Conservation (phyloP, 352 stramenopile genomes). For the Phytophthora crassamura region DNA sequence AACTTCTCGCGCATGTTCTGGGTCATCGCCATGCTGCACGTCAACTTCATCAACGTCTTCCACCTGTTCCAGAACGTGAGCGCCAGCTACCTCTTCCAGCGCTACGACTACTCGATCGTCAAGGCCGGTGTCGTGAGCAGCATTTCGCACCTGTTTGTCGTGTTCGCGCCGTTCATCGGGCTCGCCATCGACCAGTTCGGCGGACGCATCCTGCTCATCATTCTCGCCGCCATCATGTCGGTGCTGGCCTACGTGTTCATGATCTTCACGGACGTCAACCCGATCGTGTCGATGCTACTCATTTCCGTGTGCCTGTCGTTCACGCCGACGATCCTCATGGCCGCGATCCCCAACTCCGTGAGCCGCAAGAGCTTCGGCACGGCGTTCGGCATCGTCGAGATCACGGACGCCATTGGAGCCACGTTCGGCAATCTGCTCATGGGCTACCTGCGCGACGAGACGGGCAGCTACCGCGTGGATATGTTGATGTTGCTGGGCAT, state of each 20-base stretch:
- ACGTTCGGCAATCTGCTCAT: conserved; percentile 88
- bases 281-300: conserved; percentile 87
- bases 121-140: conserved; percentile 87
- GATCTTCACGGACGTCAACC: conserved; percentile 81
- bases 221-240: conserved; percentile 69
- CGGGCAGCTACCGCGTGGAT: conserved; percentile 80
- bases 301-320: conserved; percentile 89
- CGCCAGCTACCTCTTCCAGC: conserved; percentile 87
- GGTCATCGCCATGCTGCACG: conserved; percentile 84
- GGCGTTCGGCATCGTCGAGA: conserved; percentile 90
- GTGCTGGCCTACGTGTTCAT: conserved; percentile 86
- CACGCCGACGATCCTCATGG: conserved; percentile 90
- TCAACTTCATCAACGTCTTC: conserved; percentile 92
- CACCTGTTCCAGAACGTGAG: conserved; percentile 93
- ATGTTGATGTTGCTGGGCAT: conserved; percentile 87
- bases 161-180: conserved; percentile 90
- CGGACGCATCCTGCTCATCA: conserved; percentile 84
- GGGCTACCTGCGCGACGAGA: conserved; percentile 83
- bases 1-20: conserved; percentile 90
- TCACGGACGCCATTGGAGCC: conserved; percentile 82
- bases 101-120: conserved; percentile 86
- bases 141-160: conserved; percentile 78
- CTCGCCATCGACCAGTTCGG: conserved; percentile 90
- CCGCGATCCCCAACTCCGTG: conserved; percentile 83
- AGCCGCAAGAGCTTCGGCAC: conserved; percentile 77